Evolutionary conservation across 768 basidiomycete species (phyloP).

Genomic region (Suillus subalutaceus): DNA sequence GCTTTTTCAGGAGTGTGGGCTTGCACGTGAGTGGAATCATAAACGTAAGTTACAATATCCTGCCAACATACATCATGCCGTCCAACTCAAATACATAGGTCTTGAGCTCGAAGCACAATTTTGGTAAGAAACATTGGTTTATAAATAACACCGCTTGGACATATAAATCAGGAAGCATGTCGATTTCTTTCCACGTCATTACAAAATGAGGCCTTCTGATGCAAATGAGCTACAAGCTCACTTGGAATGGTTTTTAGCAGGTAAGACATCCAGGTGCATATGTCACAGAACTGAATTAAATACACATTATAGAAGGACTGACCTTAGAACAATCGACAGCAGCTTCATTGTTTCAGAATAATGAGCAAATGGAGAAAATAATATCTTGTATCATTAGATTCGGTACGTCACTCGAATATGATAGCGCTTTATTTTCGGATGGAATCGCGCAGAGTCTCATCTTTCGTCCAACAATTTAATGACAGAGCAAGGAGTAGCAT

Average conservation of each 20-base stretch:
- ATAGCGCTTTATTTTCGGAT: background rate
- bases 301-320: background rate
- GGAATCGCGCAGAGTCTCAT: background rate
- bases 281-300: background rate
- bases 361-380: background rate
- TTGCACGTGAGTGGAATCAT: background rate
- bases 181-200: background rate
- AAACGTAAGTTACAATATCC: background rate
- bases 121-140: background rate
- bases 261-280: background rate
- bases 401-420: background rate
- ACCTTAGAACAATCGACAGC: background rate
- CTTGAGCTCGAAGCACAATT: background rate
- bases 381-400: background rate
- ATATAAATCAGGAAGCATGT: background rate
- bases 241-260: background rate
- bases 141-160: background rate
- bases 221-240: background rate
- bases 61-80: background rate
- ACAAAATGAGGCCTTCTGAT: background rate
- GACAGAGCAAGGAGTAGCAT: background rate
- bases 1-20: slow-evolving; percentile 1
- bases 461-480: background rate
- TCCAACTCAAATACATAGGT: background rate
- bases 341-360: background rate